Evolutionary conservation across 2,329 filamentous ascomycete genomes (phyloP).

Genomic region (Dryadomyces quercus-mongolicae): DNA sequence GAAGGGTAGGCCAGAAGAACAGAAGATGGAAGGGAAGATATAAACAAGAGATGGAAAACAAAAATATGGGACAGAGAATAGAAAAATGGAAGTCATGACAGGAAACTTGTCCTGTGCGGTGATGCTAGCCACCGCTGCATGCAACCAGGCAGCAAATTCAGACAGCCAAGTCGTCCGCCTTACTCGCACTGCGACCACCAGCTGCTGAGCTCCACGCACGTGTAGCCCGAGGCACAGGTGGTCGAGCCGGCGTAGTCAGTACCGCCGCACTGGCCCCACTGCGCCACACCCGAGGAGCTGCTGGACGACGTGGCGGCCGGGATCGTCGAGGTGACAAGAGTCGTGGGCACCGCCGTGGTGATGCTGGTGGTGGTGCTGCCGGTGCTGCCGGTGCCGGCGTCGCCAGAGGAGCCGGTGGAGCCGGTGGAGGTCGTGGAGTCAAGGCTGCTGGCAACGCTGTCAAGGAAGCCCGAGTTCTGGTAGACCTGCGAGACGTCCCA

Average conservation of each 20-base stretch:
- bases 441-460: constrained; percentile 24
- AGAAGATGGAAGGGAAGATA: not conserved
- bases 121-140: no score
- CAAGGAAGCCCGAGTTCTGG: constrained; percentile 44
- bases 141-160: no score
- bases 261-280: constrained; percentile 26
- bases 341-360: constrained; percentile 6
- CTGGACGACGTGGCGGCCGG: constrained; percentile 6
- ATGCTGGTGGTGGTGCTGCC: not conserved
- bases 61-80: not conserved
- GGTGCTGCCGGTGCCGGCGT: not conserved
- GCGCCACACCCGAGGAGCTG: constrained; percentile 8
- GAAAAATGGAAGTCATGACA: not conserved
- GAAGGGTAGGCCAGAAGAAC: not conserved
- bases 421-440: not conserved
- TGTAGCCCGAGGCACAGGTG: constrained; percentile 19
- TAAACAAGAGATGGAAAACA: not conserved
- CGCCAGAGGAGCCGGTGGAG: not conserved
- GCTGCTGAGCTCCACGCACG: constrained; percentile 15
- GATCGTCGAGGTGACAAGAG: constrained; percentile 10
- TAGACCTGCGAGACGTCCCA: constrained; percentile 55
- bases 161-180: not conserved
- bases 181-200: constrained; percentile 24
- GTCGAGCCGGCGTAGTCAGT: constrained; percentile 21
- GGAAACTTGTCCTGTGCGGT: no score